phyloP scores from a whole-genome alignment of 306 rosid genomes.

The Prunus dulcis region DNA sequence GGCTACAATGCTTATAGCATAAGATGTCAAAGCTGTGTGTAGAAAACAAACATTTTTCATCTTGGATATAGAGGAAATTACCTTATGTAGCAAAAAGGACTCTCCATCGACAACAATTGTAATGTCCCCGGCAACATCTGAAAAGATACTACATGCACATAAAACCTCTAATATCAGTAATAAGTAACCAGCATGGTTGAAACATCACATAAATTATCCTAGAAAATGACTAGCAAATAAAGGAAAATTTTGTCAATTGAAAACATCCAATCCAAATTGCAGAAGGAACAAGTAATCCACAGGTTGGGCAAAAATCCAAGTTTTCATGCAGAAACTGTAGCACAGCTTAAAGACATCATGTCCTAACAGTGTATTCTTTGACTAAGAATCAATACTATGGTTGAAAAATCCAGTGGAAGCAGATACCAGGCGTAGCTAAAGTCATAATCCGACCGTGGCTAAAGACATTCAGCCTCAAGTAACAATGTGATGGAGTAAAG shows the following conservation, averaged over 20 bases:
- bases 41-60: neutral
- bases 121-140: conserved; percentile 90
- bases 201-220: neutral
- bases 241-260: too few species aligned
- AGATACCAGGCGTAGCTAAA: neutral
- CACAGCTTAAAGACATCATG: too few species aligned
- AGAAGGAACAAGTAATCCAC: neutral
- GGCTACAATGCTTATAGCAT: neutral
- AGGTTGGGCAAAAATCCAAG: conserved; percentile 4
- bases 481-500: neutral
- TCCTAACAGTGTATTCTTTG: neutral
- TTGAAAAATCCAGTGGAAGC: neutral
- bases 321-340: neutral
- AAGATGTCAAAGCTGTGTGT: neutral
- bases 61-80: conserved; percentile 18
- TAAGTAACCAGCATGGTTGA: neutral
- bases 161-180: neutral
- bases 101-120: conserved; percentile 75
- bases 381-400: neutral
- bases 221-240: neutral
- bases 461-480: neutral
- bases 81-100: conserved; percentile 86
- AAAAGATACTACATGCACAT: conserved; percentile 57
- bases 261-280: too few species aligned
- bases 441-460: neutral